phyloP scores from a whole-genome alignment of 2,329 filamentous ascomycete genomes.

The Nigrospora oryzae region DNA sequence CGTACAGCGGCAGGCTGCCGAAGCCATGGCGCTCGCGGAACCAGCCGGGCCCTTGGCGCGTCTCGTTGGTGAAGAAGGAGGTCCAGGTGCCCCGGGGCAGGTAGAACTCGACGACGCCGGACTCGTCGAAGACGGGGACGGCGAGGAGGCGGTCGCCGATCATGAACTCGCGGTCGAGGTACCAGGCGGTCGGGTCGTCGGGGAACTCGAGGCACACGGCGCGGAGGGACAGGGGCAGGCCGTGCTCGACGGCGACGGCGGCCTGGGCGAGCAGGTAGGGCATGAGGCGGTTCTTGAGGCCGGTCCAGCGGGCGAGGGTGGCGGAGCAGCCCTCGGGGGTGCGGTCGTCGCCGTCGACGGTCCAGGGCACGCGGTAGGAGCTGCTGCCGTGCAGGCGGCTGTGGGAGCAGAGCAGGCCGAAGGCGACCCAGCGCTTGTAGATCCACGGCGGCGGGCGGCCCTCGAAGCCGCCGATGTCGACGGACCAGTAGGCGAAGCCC shows the following conservation, averaged over 20 bases:
- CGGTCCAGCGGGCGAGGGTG: conserved; percentile 36
- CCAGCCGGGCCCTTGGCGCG: conserved; percentile 44
- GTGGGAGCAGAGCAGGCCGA: conserved; percentile 62
- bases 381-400: conserved; percentile 62
- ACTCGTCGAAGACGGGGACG: conserved; percentile 60
- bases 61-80: conserved; percentile 37
- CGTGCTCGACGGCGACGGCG: conserved; percentile 31
- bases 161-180: conserved; percentile 65
- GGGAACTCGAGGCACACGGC: conserved; percentile 65
- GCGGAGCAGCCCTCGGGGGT: conserved; percentile 44
- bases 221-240: conserved; percentile 53
- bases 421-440: conserved; percentile 74
- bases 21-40: conserved; percentile 52
- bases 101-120: conserved; percentile 59
- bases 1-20: conserved; percentile 47
- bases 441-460: conserved; percentile 58
- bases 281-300: conserved; percentile 43
- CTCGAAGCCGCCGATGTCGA: conserved; percentile 66
- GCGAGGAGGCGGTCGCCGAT: conserved; percentile 57
- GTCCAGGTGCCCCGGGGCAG: conserved; percentile 41
- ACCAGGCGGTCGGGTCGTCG: conserved; percentile 59
- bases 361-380: conserved; percentile 69
- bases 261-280: conserved; percentile 41
- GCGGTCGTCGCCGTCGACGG: conserved; percentile 56
- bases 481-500: conserved; percentile 61